Conservation (phyloP, 371 early-diverging fungal genomes). For the Dipsacomyces acuminosporus region DNA sequence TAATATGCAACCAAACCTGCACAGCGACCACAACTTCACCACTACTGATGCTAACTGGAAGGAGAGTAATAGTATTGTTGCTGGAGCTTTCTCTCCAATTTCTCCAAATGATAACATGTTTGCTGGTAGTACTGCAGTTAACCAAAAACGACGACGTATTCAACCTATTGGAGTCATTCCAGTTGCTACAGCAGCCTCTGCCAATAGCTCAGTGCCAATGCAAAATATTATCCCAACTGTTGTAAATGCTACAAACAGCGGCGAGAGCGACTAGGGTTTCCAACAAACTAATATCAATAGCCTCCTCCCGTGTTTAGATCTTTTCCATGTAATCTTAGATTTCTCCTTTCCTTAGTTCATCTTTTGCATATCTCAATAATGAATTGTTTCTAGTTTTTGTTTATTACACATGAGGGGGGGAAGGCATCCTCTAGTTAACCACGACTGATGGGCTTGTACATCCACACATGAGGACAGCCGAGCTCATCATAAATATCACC, state of each 20-base stretch:
- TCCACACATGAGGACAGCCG: constrained; percentile 27
- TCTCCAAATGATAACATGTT: neutral
- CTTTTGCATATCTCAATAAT: no score
- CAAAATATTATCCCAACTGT: neutral
- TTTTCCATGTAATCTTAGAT: neutral
- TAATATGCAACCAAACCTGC: neutral
- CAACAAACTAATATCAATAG: neutral
- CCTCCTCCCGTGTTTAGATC: neutral
- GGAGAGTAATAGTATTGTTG: no score
- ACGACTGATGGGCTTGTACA: constrained; percentile 18
- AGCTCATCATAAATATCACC: constrained; percentile 24
- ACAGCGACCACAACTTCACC: neutral
- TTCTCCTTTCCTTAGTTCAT: neutral
- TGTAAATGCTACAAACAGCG: neutral
- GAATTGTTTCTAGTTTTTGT: no score
- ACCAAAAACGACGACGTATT: constrained; percentile 5
- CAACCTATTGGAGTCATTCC: constrained; percentile 2
- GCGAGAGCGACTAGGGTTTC: neutral
- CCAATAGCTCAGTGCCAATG: no score
- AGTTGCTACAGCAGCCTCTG: neutral
- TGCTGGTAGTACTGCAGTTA: neutral
- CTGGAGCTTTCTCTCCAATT: neutral
- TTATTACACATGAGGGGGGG: no score
- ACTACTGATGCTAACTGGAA: no score
- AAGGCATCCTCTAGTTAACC: no score